These are phyloP conservation scores for Aspergillus indologenus DNA, from an alignment of 495 filamentous ascomycete species.

Conservation along the genomic window DNA sequence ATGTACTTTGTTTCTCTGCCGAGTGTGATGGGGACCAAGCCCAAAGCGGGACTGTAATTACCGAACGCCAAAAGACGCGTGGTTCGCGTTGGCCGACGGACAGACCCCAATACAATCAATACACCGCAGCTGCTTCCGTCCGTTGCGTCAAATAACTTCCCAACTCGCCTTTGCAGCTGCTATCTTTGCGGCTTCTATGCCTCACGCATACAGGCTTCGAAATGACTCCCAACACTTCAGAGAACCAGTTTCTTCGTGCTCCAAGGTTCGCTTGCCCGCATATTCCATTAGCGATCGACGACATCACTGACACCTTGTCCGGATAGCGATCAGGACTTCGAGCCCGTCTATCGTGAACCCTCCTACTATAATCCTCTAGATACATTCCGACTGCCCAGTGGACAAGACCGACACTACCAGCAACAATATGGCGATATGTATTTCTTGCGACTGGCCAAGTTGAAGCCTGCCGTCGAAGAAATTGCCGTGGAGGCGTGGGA, in stretches of 20 bases:
- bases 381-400: slow-evolving; percentile 68
- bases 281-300: background rate
- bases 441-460: slow-evolving; percentile 81
- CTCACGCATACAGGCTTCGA: slow-evolving; percentile 10
- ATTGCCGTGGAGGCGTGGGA: slow-evolving; percentile 74
- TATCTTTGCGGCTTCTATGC: too few species aligned
- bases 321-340: slow-evolving; percentile 40
- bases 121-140: background rate
- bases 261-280: slow-evolving; percentile 32
- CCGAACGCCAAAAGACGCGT: slow-evolving; percentile 32
- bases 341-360: slow-evolving; percentile 40
- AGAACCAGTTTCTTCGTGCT: slow-evolving; percentile 36
- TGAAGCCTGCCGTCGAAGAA: slow-evolving; percentile 79
- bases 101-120: background rate
- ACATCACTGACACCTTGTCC: slow-evolving; percentile 20
- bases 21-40: background rate
- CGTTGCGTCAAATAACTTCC: slow-evolving; percentile 4
- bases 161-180: background rate
- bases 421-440: slow-evolving; percentile 98
- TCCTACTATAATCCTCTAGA: slow-evolving; percentile 74
- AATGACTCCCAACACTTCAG: slow-evolving; percentile 27
- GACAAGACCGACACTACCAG: slow-evolving; percentile 71
- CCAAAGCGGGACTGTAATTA: slow-evolving; percentile 26
- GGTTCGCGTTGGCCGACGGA: slow-evolving; percentile 19
- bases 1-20: too few species aligned